Conservation (phyloP, 345 rosid genomes). For the Abelmoschus esculentus region DNA sequence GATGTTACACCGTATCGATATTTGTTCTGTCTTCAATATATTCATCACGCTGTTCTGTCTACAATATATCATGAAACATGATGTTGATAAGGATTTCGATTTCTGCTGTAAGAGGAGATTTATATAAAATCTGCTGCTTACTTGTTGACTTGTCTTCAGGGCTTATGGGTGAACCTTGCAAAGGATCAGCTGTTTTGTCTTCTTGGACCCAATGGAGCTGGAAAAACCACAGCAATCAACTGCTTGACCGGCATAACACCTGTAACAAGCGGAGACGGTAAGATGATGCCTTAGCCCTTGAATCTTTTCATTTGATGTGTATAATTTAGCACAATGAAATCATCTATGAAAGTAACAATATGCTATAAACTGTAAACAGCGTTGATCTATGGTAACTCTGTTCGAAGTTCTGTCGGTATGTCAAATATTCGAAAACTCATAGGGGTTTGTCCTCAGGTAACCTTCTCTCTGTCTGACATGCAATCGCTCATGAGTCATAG, state of each 20-base stretch:
- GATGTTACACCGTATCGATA: neutral
- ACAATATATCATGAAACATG: too few relatives aligned
- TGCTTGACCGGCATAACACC: constrained; percentile 83
- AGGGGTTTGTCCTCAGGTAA: constrained; percentile 96
- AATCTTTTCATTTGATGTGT: neutral
- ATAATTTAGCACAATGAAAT: neutral
- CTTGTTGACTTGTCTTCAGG: constrained; percentile 34
- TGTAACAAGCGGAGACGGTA: constrained; percentile 81
- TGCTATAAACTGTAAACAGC: constrained; percentile 38
- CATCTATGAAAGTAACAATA: neutral
- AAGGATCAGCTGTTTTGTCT: constrained; percentile 88
- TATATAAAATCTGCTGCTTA: neutral
- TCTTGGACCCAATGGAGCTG: constrained; percentile 95
- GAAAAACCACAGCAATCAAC: constrained; percentile 83
- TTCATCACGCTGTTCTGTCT: neutral
- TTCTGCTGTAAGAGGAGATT: neutral
- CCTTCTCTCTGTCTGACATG: neutral
- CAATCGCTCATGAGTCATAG: neutral
- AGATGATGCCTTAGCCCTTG: constrained; percentile 10
- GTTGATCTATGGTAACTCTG: constrained; percentile 61
- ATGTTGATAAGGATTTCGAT: neutral
- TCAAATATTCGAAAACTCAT: constrained; percentile 64
- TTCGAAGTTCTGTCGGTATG: constrained; percentile 77
- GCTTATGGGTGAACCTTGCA: constrained; percentile 72
- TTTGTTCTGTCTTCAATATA: neutral